Evolutionary conservation across 2,329 filamentous ascomycete genomes (phyloP).

Genomic region (Onygenales sp.): DNA sequence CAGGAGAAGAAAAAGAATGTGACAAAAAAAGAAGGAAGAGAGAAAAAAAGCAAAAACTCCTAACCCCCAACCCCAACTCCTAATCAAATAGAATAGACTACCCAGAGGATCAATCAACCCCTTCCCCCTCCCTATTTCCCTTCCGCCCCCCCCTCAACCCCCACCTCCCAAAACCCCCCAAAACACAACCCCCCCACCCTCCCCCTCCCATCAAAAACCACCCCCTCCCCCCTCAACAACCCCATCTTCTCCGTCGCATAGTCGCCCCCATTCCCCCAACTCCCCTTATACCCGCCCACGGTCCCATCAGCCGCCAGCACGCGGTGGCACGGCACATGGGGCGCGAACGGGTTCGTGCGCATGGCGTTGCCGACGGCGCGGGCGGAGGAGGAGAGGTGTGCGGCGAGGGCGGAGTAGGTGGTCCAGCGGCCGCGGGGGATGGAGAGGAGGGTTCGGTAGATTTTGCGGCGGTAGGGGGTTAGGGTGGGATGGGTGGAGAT

Average conservation of each 20-base stretch:
- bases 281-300: conserved; percentile 44
- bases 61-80: neutral
- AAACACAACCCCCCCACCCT: conserved; percentile 29
- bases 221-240: conserved; percentile 34
- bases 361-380: conserved; percentile 71
- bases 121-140: neutral
- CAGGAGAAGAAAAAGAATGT: too few species aligned
- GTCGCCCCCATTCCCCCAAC: conserved; percentile 38
- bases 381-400: conserved; percentile 59
- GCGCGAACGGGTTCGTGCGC: conserved; percentile 70
- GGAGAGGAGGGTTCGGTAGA: conserved; percentile 66
- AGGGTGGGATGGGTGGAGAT: conserved; percentile 38
- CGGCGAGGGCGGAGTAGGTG: conserved; percentile 66
- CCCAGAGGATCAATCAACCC: too few species aligned
- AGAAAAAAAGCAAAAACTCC: neutral
- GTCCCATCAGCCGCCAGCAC: conserved; percentile 63
- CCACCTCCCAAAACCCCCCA: conserved; percentile 18
- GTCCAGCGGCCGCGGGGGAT: conserved; percentile 67
- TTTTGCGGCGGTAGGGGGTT: conserved; percentile 40
- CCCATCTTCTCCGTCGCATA: conserved; percentile 33
- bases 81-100: neutral
- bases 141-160: neutral
- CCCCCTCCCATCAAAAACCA: conserved; percentile 34
- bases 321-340: conserved; percentile 71
- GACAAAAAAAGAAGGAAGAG: neutral